A percentile compares a stretch with the other conserved stretches of the same genome.
These are phyloP conservation scores for Quercus cerris DNA, from an alignment of 306 rosid species.

Conservation along the genomic window DNA sequence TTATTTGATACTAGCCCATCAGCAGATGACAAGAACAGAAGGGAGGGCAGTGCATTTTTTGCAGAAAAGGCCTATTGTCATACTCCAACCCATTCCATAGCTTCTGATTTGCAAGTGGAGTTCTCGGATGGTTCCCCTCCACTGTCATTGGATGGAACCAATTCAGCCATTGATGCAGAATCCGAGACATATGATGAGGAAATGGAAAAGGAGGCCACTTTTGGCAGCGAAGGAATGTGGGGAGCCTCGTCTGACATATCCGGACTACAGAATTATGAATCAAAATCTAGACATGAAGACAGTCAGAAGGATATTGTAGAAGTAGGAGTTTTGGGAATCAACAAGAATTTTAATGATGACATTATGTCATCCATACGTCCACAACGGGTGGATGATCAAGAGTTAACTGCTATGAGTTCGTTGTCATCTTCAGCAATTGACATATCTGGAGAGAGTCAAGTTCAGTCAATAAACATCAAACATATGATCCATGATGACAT, in stretches of 20 bases:
- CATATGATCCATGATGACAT: constrained; percentile 19
- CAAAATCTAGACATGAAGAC: not conserved
- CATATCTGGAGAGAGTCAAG: constrained; percentile 20
- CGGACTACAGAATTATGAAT: constrained; percentile 13
- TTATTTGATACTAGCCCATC: constrained; percentile 33
- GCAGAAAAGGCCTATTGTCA: constrained; percentile 36
- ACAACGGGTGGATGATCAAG: constrained; percentile 33
- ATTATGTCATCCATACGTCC: constrained; percentile 6
- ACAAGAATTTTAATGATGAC: constrained; percentile 14
- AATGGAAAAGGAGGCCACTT: constrained; percentile 41
- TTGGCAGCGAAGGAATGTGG: constrained; percentile 45
- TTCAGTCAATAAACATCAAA: constrained; percentile 7
- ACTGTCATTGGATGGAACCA: constrained; percentile 45
- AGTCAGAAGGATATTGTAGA: constrained; percentile 11
- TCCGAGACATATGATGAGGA: constrained; percentile 58
- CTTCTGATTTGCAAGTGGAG: constrained; percentile 94
- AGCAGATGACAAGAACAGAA: constrained; percentile 29
- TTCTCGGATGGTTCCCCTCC: constrained; percentile 88
- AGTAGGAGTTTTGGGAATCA: constrained; percentile 9
- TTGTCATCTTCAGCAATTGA: constrained; percentile 23
- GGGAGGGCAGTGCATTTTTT: constrained; percentile 34
- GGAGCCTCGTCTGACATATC: constrained; percentile 32
- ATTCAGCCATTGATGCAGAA: constrained; percentile 56
- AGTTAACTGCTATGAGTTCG: constrained; percentile 25
- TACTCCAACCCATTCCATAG: constrained; percentile 67